A percentile compares a stretch with the other conserved stretches of the same genome.
These are phyloP conservation scores for Aspergillus carbonarius DNA, from an alignment of 2,329 filamentous ascomycete genomes.

Conservation along the genomic window DNA sequence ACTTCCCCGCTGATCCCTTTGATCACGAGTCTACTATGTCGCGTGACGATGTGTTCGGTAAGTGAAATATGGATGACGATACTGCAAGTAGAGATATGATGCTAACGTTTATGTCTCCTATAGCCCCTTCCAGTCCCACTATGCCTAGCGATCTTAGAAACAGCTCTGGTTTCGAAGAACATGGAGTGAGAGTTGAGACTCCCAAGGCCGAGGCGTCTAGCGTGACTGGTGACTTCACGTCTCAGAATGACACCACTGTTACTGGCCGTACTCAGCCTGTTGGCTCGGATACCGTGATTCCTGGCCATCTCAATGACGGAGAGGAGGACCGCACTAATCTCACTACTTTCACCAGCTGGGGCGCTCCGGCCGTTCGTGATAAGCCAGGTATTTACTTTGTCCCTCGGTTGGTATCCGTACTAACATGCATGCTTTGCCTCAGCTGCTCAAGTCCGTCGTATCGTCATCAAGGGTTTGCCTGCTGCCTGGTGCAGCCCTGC, in stretches of 20 bases:
- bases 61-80: neutral
- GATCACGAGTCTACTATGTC: neutral
- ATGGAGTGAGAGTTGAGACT: neutral
- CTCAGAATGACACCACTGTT: neutral
- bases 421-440: neutral
- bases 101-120: neutral
- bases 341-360: constrained; percentile 34
- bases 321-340: constrained; percentile 34
- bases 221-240: neutral
- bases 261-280: neutral
- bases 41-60: neutral
- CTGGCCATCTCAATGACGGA: constrained; percentile 12
- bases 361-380: constrained; percentile 24
- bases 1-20: neutral
- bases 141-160: neutral
- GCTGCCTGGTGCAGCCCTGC: constrained; percentile 26
- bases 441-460: constrained; percentile 30
- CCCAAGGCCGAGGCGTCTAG: neutral
- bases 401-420: neutral
- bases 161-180: neutral
- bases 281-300: neutral
- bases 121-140: neutral
- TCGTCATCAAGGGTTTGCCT: constrained; percentile 41
- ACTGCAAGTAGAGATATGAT: neutral
- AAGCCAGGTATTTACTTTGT: constrained; percentile 24